Conservation (phyloP, 2,329 filamentous ascomycete genomes). For the Thielaviopsis punctulata region DNA sequence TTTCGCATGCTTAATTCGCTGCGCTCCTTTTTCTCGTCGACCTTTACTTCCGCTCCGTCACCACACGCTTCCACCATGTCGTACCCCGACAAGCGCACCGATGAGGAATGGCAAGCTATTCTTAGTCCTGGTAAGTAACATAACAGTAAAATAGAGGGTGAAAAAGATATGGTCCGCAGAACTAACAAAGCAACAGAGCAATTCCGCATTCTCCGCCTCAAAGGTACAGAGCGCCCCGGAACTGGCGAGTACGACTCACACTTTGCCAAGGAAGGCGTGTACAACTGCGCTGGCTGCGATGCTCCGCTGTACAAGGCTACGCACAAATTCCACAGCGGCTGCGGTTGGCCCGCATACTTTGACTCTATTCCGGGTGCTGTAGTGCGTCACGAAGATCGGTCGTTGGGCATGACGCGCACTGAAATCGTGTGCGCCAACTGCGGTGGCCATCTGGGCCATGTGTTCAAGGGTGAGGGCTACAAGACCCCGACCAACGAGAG, state of each 20-base stretch:
- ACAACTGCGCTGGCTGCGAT: conserved; percentile 72
- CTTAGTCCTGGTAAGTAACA: conserved; percentile 37
- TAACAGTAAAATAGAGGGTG: too few species aligned
- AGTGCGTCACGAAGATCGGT: conserved; percentile 57
- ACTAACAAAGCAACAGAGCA: conserved; percentile 49
- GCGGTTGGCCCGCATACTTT: conserved; percentile 96
- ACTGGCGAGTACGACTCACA: conserved; percentile 81
- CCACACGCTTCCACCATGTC: conserved; percentile 35
- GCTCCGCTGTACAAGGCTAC: conserved; percentile 80
- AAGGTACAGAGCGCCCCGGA: conserved; percentile 73
- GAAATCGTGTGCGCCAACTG: conserved; percentile 94
- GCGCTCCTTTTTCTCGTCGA: conserved; percentile 46
- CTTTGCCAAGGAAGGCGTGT: conserved; percentile 56
- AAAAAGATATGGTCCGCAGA: too few species aligned
- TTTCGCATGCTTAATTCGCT: conserved; percentile 49
- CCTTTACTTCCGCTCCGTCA: conserved; percentile 18
- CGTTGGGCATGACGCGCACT: conserved; percentile 67
- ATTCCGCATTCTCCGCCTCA: conserved; percentile 81
- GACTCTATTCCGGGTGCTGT: conserved; percentile 88
- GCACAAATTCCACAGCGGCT: conserved; percentile 93
- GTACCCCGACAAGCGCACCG: conserved; percentile 63
- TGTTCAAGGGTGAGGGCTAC: conserved; percentile 82
- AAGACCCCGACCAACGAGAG: conserved; percentile 80
- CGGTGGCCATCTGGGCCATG: conserved; percentile 85
- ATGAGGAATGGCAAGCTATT: conserved; percentile 79